Base-by-base conservation (phyloP, 441 rosid species). In the Metrosideros polymorpha region DNA sequence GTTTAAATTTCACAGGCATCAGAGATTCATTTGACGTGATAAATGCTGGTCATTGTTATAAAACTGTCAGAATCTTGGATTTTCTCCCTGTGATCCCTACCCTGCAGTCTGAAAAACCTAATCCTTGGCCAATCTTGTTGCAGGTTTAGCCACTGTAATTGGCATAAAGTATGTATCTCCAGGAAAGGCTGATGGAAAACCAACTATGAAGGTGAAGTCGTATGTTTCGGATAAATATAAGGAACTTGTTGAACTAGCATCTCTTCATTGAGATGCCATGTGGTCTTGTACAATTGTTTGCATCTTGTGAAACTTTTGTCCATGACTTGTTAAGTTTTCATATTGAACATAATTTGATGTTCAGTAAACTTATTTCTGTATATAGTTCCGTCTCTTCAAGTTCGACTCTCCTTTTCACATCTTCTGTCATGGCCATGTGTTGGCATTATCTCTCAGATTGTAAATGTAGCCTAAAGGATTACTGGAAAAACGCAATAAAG, bases 91-190 rank as follows among this genome's bases (percentile, higher is more conserved):
- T 71, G n/a, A 39, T 39, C 49, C 79, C 79, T 71, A 9, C 79
- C n/a, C 43, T 63, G 43, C 47, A 39, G n/a, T 71, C 12, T 71
- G 79, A 47, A 71, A 39, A 39, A 39, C n/a, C 47, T 71, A 22
- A 55, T 39, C 29, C 61, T 43, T 79, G 43, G 55, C 55, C 22
- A 19, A 54, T 35, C 85, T 14, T 57, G 9, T 54, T 89, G 83
- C 89, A 95, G 98, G 95, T 90, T 89, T 95, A 92, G 89, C 95
- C 25, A 93, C 98, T 7, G 92, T 95, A 50, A 94, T 95, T 30
- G 98, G 98, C 55, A 91, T 95, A 87, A 96, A 96, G 90, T 95
- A 91, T 32, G 94, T 85, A 84, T 93, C 99, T 63, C 98, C 99
- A 10, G 93, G 86, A 35, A 92, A 91, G 66, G 88, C 85, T 43